Evolutionary conservation across 352 stramenopile genomes (phyloP).

Genomic region (Phytopythium montanum): DNA sequence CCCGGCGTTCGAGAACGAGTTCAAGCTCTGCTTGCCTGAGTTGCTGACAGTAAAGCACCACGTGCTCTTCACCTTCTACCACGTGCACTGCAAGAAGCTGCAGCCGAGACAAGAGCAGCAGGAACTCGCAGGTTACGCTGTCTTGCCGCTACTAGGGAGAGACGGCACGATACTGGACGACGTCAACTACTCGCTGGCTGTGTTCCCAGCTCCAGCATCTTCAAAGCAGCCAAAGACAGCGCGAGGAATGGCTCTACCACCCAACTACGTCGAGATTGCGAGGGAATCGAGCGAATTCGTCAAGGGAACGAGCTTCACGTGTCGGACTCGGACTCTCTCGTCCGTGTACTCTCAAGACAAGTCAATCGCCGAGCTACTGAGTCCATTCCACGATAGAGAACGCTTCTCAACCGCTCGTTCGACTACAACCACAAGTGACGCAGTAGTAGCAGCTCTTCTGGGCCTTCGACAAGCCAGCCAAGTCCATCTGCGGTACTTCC

Average conservation of each 20-base stretch:
- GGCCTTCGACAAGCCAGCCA: slow-evolving; percentile 27
- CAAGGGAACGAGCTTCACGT: slow-evolving; percentile 29
- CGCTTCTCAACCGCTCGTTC: not conserved
- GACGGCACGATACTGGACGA: slow-evolving; percentile 55
- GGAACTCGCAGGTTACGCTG: slow-evolving; percentile 58
- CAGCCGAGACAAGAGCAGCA: slow-evolving; percentile 50
- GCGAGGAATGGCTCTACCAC: slow-evolving; percentile 25
- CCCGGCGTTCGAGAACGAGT: slow-evolving; percentile 68
- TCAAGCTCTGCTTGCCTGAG: slow-evolving; percentile 67
- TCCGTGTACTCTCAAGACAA: slow-evolving; percentile 60
- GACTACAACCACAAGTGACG: slow-evolving; percentile 9
- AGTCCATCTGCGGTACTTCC: slow-evolving; percentile 45
- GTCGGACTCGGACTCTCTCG: slow-evolving; percentile 41
- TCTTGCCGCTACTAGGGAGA: slow-evolving; percentile 40
- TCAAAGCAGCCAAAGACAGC: slow-evolving; percentile 15
- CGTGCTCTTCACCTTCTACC: slow-evolving; percentile 72
- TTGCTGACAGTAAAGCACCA: slow-evolving; percentile 44
- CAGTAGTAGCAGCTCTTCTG: slow-evolving; percentile 25
- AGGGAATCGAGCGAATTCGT: slow-evolving; percentile 28
- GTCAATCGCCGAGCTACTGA: slow-evolving; percentile 35
- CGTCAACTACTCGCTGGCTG: slow-evolving; percentile 30
- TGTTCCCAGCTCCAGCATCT: slow-evolving; percentile 22
- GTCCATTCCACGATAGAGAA: slow-evolving; percentile 35
- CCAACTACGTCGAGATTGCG: slow-evolving; percentile 36
- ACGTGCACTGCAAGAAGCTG: slow-evolving; percentile 83